Evolutionary conservation across 139 green algal genomes (phyloP), one percentile per base, ranked within the genome.

Genomic region (Asterochloris erici): DNA sequence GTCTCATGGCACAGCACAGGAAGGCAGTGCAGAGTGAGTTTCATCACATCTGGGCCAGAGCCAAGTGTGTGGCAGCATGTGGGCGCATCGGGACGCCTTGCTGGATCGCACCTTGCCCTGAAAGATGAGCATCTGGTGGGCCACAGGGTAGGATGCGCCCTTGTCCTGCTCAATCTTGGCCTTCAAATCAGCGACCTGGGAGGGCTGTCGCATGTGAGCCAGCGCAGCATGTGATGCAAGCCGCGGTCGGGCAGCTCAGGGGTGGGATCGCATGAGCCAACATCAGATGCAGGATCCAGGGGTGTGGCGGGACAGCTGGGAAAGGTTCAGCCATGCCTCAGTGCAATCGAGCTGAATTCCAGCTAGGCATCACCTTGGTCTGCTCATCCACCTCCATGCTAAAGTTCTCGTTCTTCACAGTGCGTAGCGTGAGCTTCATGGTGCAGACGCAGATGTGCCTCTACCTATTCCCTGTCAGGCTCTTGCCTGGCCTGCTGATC

Each of bases 401-500:
- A 79, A 98, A 98, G 38, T 84, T 87, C 27, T 91, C 88, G 28
- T 95, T 95, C 68, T 89, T 86, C 63, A 98, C 90, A 0, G 93
- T 98, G 74, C 94, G 92, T 74, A 98, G 94, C 16, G 93, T 98
- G 9, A 98, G 79, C 86, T 97, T 93, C 93, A 98, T 64, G 38
- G 38, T 54, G 38, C 38, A 2, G 6, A 54, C 38, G 38, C 38
- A 54, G 38, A 6, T 6, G 38, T 54, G 38, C 38, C n/a, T 54
- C 38, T 54, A 54, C 6, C 38, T 54, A 54, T 2, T 54, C 38
- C 38, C 38, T 54, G 38, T 54, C 38, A 54, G 6, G 38, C 38
- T 54, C 38, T 6, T 54, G 38, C 38, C 38, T 54, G 38, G 38
- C 2, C 38, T 54, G 38, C 6, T 54, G 38, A 54, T 54, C 38